Base-by-base conservation (phyloP, 2,329 filamentous ascomycete species). In the Cercospora sp. region DNA sequence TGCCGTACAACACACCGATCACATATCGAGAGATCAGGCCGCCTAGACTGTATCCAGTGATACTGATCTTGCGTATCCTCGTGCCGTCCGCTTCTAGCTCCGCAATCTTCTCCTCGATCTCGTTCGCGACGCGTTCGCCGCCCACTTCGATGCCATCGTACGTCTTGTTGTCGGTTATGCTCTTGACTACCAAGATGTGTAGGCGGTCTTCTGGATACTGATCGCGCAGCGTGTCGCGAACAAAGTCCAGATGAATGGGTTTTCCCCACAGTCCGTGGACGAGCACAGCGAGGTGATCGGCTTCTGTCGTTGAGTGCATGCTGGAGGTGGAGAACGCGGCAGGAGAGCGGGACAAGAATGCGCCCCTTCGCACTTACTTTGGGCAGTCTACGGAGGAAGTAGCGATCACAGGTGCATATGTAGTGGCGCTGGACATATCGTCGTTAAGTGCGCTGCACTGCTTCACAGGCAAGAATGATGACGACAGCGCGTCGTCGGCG, bases 31-130 rank as follows among this genome's bases (percentile, higher is more conserved):
- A 89, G 4, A 98, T 89, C 6, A 98, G 83, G 0, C 94, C 94
- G 57, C 94, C 94, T 1, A 97, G 85, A 0, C 93, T 97, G 79
- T 98, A 97, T 45, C 94, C 94, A 53, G 94, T 86, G 49, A 98
- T 84, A 78, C 93, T 97, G 71, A 98, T 83, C 80, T 93, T 96
- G 59, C 82, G 89, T 75, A 97, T 90, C 51, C 87, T 85, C 72
- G 90, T 87, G 24, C 93, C 94, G 30, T 84, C 82, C 51, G 81
- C 81, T 60, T 86, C 85, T 34, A 89, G 74, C 32, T 82, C 80
- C 28, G 83, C 80, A 30, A 91, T 79, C 21, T 82, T 83, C 61
- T 87, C 82, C 75, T 91, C 89, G 40, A 91, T 84, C 74, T 91
- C 89, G 66, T 85, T 80, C 1, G 87, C 86, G 65, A 89, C 83